Evolutionary conservation across 164 flowering plant genomes (phyloP).

Genomic region (Chimonanthus praecox): DNA sequence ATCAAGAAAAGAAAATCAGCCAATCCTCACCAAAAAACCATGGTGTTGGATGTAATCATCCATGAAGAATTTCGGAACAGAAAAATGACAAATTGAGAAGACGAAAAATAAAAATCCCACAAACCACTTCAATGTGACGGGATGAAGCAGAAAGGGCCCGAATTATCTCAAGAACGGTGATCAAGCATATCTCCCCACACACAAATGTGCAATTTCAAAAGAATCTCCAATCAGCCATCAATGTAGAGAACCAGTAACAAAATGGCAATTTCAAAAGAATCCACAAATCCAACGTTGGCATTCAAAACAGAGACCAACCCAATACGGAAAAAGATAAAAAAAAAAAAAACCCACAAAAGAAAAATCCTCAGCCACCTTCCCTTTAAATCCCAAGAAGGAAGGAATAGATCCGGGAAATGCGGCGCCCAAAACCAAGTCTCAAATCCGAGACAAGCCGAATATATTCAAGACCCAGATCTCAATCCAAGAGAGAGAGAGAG

Average conservation of each 20-base stretch:
- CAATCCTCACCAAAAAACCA: constrained; percentile 9
- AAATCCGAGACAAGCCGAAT: background rate
- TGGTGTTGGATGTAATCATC: background rate
- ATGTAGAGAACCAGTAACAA: background rate
- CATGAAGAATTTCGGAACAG: background rate
- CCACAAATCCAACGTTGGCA: background rate
- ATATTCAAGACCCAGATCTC: background rate
- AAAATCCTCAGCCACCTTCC: background rate
- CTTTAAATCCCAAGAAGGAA: constrained; percentile 1
- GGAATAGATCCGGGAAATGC: constrained; percentile 4
- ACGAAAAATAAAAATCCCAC: background rate
- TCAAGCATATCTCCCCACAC: too few relatives aligned
- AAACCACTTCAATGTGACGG: too few relatives aligned
- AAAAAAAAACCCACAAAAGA: background rate
- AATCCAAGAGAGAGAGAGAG: background rate
- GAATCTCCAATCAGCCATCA: background rate
- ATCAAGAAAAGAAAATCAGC: background rate
- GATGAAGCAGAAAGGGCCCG: too few relatives aligned
- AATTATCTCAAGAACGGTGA: too few relatives aligned
- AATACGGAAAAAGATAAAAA: too few relatives aligned
- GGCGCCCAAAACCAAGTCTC: background rate
- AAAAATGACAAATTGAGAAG: background rate
- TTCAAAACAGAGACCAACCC: background rate
- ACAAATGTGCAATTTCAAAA: too few relatives aligned
- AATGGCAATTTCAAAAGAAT: background rate